Evolutionary conservation across 108 stramenopile species (phyloP).

Genomic region (Cylindrotheca fusiformis): DNA sequence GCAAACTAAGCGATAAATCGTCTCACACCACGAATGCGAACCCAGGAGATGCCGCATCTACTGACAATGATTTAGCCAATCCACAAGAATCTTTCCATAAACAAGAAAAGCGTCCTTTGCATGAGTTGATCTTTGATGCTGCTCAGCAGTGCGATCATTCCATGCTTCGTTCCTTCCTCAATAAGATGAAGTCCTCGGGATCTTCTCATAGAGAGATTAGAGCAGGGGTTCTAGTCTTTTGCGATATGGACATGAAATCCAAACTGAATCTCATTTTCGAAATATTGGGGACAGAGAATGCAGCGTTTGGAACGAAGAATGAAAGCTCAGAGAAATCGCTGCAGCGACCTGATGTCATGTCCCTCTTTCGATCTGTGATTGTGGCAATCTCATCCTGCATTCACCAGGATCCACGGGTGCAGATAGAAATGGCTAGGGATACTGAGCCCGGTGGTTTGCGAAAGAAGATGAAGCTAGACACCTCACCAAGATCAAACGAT

Average conservation of each 20-base stretch:
- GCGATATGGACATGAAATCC: constrained; percentile 54
- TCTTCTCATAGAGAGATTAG: constrained; percentile 35
- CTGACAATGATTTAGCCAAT: not conserved
- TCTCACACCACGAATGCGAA: not conserved
- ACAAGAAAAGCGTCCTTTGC: constrained; percentile 21
- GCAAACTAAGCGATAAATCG: not conserved
- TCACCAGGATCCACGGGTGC: constrained; percentile 30
- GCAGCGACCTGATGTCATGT: constrained; percentile 38
- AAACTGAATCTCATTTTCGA: constrained; percentile 64
- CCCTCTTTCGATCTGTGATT: constrained; percentile 67
- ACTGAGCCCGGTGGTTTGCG: constrained; percentile 12
- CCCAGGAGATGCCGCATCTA: not conserved
- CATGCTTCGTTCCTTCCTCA: constrained; percentile 44
- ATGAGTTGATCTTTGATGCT: constrained; percentile 41
- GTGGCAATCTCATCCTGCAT: constrained; percentile 65
- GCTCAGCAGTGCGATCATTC: constrained; percentile 42
- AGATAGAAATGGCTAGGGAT: constrained; percentile 31
- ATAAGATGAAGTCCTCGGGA: constrained; percentile 30
- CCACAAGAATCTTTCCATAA: not conserved
- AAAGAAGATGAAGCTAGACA: constrained; percentile 26
- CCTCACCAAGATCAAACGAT: constrained; percentile 19
- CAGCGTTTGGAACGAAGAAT: constrained; percentile 13
- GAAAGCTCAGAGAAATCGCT: constrained; percentile 26
- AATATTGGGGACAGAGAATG: constrained; percentile 14
- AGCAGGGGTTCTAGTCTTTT: constrained; percentile 60